A percentile compares a stretch with the other conserved stretches of the same genome.
Conservation (phyloP, 2,329 filamentous ascomycete genomes). For the Trichoderma afroharzianum region DNA sequence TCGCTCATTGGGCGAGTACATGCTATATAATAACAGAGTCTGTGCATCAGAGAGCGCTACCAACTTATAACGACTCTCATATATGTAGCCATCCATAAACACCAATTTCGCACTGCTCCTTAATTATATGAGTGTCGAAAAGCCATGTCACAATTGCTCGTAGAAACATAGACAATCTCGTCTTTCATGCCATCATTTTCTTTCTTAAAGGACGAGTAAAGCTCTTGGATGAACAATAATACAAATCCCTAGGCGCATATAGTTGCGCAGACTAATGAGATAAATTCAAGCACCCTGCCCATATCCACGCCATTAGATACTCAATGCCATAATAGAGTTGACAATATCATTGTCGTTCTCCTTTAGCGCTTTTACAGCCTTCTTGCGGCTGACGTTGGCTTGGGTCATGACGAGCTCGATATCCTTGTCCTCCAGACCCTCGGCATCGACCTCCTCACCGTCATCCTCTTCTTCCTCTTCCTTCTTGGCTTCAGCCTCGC, state of each 20-base stretch:
- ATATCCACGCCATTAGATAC: constrained; percentile 55
- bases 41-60: background rate
- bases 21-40: background rate
- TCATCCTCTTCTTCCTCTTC: constrained; percentile 80
- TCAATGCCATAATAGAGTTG: constrained; percentile 99
- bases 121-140: background rate
- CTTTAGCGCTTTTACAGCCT: constrained; percentile 96
- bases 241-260: constrained; percentile 29
- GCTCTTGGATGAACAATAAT: constrained; percentile 26
- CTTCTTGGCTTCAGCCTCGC: constrained; percentile 64
- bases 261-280: constrained; percentile 26
- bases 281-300: constrained; percentile 22
- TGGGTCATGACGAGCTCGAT: constrained; percentile 99
- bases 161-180: background rate
- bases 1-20: background rate
- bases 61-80: background rate
- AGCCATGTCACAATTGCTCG: background rate
- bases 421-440: constrained; percentile 96
- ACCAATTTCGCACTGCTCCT: background rate
- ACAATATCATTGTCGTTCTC: constrained; percentile 99
- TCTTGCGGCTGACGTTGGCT: constrained; percentile 93
- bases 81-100: background rate
- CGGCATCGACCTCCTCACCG: constrained; percentile 91
- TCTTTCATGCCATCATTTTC: constrained; percentile 1
- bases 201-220: constrained; percentile 14